Conservation (phyloP, 108 stramenopile genomes). For the Cyclostephanos tholiformis region DNA sequence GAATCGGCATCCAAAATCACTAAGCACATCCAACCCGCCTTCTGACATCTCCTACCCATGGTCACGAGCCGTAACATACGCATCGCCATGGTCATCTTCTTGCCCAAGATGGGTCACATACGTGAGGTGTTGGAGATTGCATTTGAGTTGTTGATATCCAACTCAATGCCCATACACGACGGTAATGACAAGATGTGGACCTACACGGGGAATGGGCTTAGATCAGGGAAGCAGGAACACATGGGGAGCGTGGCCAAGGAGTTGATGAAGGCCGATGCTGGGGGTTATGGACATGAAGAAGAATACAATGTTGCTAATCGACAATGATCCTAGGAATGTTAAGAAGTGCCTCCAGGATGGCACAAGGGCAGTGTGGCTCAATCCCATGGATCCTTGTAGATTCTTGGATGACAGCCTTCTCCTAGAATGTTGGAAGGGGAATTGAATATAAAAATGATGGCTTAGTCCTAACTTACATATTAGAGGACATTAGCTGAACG, state of each 20-base stretch:
- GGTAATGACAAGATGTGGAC: slow-evolving; percentile 85
- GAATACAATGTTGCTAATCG: slow-evolving; percentile 88
- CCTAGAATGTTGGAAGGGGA: slow-evolving; percentile 45
- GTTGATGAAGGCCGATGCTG: slow-evolving; percentile 51
- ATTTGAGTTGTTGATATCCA: slow-evolving; percentile 32
- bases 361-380: slow-evolving; percentile 82
- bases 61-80: slow-evolving; percentile 68
- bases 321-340: slow-evolving; percentile 92
- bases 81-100: slow-evolving; percentile 92
- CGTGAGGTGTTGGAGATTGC: slow-evolving; percentile 71
- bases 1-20: slow-evolving; percentile 72
- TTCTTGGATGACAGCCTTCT: slow-evolving; percentile 65
- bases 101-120: slow-evolving; percentile 72
- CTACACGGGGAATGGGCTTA: slow-evolving; percentile 76
- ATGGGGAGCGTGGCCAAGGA: slow-evolving; percentile 96
- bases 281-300: slow-evolving; percentile 51
- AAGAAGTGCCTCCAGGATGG: slow-evolving; percentile 72
- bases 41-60: slow-evolving; percentile 66
- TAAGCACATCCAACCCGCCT: slow-evolving; percentile 86
- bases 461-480: too few species aligned
- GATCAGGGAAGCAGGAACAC: slow-evolving; percentile 86
- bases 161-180: slow-evolving; percentile 82
- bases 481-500: too few species aligned
- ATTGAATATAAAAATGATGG: not conserved
- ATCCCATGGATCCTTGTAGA: slow-evolving; percentile 68